Evolutionary conservation across 2,329 filamentous ascomycete species (phyloP).

Genomic region (Epichloe scottii): DNA sequence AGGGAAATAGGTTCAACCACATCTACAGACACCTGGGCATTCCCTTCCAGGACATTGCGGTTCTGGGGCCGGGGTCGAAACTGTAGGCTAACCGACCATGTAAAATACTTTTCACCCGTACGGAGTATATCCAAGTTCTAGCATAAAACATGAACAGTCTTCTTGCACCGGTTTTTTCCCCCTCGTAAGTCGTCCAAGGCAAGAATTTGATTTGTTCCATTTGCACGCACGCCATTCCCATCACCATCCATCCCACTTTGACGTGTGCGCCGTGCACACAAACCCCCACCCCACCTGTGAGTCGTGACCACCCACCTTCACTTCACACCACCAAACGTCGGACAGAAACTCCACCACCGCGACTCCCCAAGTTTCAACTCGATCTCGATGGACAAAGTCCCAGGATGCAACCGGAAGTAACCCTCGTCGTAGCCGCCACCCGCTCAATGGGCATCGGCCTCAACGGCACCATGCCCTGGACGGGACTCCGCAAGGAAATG

Average conservation of each 20-base stretch:
- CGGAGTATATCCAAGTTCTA: too few relatives aligned
- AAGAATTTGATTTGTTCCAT: too few relatives aligned
- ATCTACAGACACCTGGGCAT: slow-evolving; percentile 56
- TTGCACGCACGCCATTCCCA: too few relatives aligned
- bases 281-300: too few relatives aligned
- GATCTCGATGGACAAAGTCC: background rate
- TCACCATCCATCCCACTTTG: too few relatives aligned
- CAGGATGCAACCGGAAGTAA: slow-evolving; percentile 46
- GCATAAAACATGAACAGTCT: too few relatives aligned
- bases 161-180: too few relatives aligned
- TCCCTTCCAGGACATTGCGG: slow-evolving; percentile 40
- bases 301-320: too few relatives aligned
- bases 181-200: too few relatives aligned
- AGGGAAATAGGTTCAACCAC: slow-evolving; percentile 44
- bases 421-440: slow-evolving; percentile 92
- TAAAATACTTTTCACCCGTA: too few relatives aligned
- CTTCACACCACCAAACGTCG: too few relatives aligned
- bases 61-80: slow-evolving; percentile 20
- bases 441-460: slow-evolving; percentile 79
- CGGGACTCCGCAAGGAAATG: slow-evolving; percentile 81
- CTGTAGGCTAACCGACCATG: slow-evolving; percentile 15
- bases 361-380: background rate
- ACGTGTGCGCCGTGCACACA: too few relatives aligned
- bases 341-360: background rate
- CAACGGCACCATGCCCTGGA: slow-evolving; percentile 74